Evolutionary conservation across 345 rosid species (phyloP).

Genomic region (Brassica napus): Da-Ae NC_063446.1:57313501-57314000

Average conservation of each 20-base stretch:
- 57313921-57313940: no score
- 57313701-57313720: not conserved
- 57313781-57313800: not conserved
- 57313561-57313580: not conserved
- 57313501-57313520: not conserved
- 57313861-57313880: not conserved
- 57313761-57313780: not conserved
- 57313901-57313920: not conserved
- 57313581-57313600: not conserved
- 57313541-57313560: not conserved
- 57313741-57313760: not conserved
- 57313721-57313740: not conserved
- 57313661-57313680: not conserved
- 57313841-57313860: not conserved
- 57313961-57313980: conserved; percentile 83
- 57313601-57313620: not conserved
- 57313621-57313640: not conserved
- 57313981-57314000: conserved; percentile 84
- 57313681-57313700: not conserved
- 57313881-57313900: not conserved
- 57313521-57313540: not conserved
- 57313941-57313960: conserved; percentile 40
- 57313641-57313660: not conserved
- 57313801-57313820: not conserved
- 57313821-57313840: not conserved